Evolutionary conservation across 805 yeast species (phyloP).

Genomic region (Kodamaea laetipori): DNA sequence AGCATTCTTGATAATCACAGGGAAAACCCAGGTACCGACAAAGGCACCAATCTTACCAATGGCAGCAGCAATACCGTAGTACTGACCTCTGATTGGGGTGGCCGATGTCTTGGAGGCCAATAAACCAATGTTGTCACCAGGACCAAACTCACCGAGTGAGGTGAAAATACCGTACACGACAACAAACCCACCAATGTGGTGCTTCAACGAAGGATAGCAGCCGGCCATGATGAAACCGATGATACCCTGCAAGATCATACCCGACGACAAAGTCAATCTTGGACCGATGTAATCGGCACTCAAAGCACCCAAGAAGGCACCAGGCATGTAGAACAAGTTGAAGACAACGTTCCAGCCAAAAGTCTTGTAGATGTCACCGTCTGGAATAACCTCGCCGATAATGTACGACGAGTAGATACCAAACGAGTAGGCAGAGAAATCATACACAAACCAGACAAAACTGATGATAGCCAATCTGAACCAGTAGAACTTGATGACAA

Average conservation of each 20-base stretch:
- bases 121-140: slow-evolving; percentile 90
- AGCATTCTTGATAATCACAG: slow-evolving; percentile 65
- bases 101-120: slow-evolving; percentile 85
- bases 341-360: slow-evolving; percentile 94
- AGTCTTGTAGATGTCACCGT: slow-evolving; percentile 63
- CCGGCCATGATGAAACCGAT: slow-evolving; percentile 87
- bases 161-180: slow-evolving; percentile 87
- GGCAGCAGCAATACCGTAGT: slow-evolving; percentile 91
- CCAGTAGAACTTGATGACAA: slow-evolving; percentile 80
- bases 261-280: slow-evolving; percentile 69
- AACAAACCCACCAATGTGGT: slow-evolving; percentile 74
- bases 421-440: slow-evolving; percentile 84
- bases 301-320: slow-evolving; percentile 83
- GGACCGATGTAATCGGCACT: slow-evolving; percentile 87
- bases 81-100: slow-evolving; percentile 86
- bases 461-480: slow-evolving; percentile 71
- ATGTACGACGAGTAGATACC: slow-evolving; percentile 81
- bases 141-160: slow-evolving; percentile 90
- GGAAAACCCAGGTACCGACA: slow-evolving; percentile 87
- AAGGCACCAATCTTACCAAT: slow-evolving; percentile 91
- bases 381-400: slow-evolving; percentile 57
- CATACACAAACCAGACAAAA: slow-evolving; percentile 87
- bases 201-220: slow-evolving; percentile 52
- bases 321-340: slow-evolving; percentile 87
- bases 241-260: slow-evolving; percentile 71